Percentiles rank a stretch among this genome's conserved stretches.
Evolutionary conservation across 495 filamentous ascomycete species (phyloP).

Genomic region (Trichoderma asperelloides): DNA sequence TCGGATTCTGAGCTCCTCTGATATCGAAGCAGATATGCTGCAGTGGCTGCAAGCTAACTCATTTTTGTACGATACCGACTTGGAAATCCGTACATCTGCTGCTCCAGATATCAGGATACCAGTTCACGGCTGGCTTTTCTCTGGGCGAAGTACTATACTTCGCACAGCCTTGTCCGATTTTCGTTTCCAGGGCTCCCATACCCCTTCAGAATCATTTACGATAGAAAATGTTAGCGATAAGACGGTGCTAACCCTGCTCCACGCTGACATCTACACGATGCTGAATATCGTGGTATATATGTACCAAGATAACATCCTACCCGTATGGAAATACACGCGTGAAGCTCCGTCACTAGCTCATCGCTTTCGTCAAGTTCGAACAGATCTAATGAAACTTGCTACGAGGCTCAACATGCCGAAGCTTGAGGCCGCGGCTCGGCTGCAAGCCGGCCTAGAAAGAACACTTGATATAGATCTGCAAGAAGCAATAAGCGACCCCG

Average conservation of each 20-base stretch:
- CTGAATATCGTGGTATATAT: slow-evolving; percentile 71
- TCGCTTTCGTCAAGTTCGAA: slow-evolving; percentile 67
- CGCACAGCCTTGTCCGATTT: slow-evolving; percentile 50
- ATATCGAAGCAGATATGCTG: slow-evolving; percentile 48
- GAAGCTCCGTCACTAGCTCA: slow-evolving; percentile 51
- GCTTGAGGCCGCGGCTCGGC: slow-evolving; percentile 65
- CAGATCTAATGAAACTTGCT: slow-evolving; percentile 73
- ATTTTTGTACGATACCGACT: slow-evolving; percentile 30
- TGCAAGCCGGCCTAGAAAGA: slow-evolving; percentile 55
- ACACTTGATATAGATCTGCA: slow-evolving; percentile 61
- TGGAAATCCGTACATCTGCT: slow-evolving; percentile 44
- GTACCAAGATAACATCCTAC: slow-evolving; percentile 72
- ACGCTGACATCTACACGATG: slow-evolving; percentile 63
- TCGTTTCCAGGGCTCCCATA: slow-evolving; percentile 28
- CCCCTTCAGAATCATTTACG: slow-evolving; percentile 45
- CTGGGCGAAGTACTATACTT: slow-evolving; percentile 61
- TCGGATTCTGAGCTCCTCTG: slow-evolving; percentile 43
- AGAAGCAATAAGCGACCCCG: slow-evolving; percentile 51
- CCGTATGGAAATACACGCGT: slow-evolving; percentile 72
- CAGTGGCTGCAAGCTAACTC: slow-evolving; percentile 30
- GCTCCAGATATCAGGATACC: slow-evolving; percentile 61
- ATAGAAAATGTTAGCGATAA: slow-evolving; percentile 45
- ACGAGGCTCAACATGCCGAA: slow-evolving; percentile 53
- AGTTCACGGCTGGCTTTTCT: slow-evolving; percentile 72
- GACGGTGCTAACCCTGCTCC: slow-evolving; percentile 49